A percentile compares a stretch with the other conserved stretches of the same genome.
phyloP scores from a whole-genome alignment of 2,329 filamentous ascomycete species.

The Pseudogymnoascus sp. region DNA sequence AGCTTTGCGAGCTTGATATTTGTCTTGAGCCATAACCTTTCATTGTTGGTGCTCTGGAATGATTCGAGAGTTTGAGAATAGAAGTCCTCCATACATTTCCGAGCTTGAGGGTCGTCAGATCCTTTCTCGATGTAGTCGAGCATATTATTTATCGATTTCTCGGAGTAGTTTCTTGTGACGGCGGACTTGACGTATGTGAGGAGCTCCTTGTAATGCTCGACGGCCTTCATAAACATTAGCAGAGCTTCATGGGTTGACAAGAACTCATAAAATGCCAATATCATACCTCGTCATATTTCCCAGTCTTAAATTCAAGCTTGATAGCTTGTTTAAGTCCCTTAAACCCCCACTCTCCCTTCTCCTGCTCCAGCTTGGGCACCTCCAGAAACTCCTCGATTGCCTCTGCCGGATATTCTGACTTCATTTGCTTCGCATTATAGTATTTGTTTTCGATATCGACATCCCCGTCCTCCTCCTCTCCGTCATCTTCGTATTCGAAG shows the following conservation, averaged over 20 bases:
- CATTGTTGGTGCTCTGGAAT: conserved; percentile 96
- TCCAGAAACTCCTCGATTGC: conserved; percentile 90
- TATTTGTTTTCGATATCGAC: conserved; percentile 99
- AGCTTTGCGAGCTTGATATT: conserved; percentile 94
- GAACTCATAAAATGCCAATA: background rate
- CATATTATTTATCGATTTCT: conserved; percentile 99
- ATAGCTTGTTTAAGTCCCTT: conserved; percentile 97
- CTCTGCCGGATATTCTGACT: conserved; percentile 74
- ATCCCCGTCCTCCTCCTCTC: conserved; percentile 79
- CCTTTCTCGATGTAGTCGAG: conserved; percentile 95
- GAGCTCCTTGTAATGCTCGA: conserved; percentile 87
- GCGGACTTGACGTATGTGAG: conserved; percentile 96
- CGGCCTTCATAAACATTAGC: conserved; percentile 48
- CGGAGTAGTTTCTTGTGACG: conserved; percentile 95
- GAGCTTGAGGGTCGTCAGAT: conserved; percentile 57
- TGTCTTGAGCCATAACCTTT: conserved; percentile 94
- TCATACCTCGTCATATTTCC: conserved; percentile 69
- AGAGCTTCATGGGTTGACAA: background rate
- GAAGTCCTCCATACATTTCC: conserved; percentile 84
- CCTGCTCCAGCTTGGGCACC: conserved; percentile 68
- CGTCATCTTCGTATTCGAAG: conserved; percentile 90
- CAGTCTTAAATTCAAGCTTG: conserved; percentile 91
- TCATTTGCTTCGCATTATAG: conserved; percentile 98
- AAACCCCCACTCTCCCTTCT: conserved; percentile 96
- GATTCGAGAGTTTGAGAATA: conserved; percentile 89